phyloP scores from a whole-genome alignment of 192 early-diverging fungal species.

The Podila minutissima region DNA sequence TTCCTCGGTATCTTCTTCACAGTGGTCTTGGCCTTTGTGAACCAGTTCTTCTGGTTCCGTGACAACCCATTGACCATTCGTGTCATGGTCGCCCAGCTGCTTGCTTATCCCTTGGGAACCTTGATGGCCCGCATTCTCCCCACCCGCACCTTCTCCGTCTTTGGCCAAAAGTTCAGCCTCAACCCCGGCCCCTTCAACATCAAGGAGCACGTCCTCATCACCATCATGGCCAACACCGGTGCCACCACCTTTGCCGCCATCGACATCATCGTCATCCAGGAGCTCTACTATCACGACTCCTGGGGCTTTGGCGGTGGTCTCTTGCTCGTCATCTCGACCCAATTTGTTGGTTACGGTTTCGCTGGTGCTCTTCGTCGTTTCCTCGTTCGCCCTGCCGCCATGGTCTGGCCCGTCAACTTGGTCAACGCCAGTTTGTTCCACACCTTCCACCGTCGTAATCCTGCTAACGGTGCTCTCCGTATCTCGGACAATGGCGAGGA shows the following conservation, averaged over 20 bases:
- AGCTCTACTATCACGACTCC: conserved; percentile 72
- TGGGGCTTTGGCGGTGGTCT: conserved; percentile 73
- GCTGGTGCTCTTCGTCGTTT: conserved; percentile 74
- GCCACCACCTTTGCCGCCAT: conserved; percentile 78
- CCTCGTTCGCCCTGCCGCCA: conserved; percentile 85
- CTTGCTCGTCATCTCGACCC: conserved; percentile 75
- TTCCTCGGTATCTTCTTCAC: conserved; percentile 78
- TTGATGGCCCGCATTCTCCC: conserved; percentile 72
- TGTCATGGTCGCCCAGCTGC: conserved; percentile 76
- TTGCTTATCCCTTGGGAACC: conserved; percentile 79
- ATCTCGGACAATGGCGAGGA: conserved; percentile 8
- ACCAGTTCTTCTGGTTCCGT: conserved; percentile 90
- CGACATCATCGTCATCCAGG: conserved; percentile 77
- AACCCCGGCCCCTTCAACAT: conserved; percentile 91
- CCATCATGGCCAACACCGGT: conserved; percentile 77
- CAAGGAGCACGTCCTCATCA: conserved; percentile 90
- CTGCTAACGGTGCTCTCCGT: conserved; percentile 26
- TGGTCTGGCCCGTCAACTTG: conserved; percentile 90
- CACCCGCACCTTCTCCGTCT: conserved; percentile 55
- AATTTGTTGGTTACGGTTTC: conserved; percentile 71
- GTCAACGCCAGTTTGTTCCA: conserved; percentile 81
- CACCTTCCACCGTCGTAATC: conserved; percentile 74
- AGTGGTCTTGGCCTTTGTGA: conserved; percentile 70
- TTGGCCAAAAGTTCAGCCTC: conserved; percentile 60
- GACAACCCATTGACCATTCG: conserved; percentile 79